Conservation (phyloP, 257 asterid genomes). For the Solanum peruvianum region DNA sequence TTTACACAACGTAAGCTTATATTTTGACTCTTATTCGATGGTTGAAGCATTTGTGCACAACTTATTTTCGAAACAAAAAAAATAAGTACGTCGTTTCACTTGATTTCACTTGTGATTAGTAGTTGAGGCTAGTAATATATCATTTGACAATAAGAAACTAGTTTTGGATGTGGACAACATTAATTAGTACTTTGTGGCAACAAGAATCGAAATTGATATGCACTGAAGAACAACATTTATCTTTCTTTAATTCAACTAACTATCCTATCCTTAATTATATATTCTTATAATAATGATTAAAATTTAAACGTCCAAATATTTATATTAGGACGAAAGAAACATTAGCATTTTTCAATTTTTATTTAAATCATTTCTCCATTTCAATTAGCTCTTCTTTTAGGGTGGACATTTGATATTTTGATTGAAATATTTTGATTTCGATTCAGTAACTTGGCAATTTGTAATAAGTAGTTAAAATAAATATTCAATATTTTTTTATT, state of each 20-base stretch:
- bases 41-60: neutral
- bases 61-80: neutral
- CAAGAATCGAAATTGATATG: neutral
- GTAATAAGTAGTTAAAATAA: too few relatives aligned
- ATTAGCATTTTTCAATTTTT: neutral
- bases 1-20: neutral
- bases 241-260: neutral
- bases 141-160: neutral
- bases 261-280: neutral
- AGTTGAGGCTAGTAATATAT: neutral
- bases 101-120: neutral
- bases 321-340: neutral
- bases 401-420: too few relatives aligned
- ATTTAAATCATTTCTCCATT: neutral
- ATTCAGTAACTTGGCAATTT: too few relatives aligned
- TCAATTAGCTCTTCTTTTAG: neutral
- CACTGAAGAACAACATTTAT: neutral
- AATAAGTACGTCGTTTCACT: neutral
- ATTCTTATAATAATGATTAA: neutral
- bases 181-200: neutral
- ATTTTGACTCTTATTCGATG: neutral
- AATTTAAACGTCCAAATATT: neutral
- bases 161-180: neutral
- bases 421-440: too few relatives aligned
- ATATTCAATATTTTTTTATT: too few relatives aligned